Evolutionary conservation across 768 basidiomycete genomes (phyloP).

Genomic region (Mycena galopus): DNA sequence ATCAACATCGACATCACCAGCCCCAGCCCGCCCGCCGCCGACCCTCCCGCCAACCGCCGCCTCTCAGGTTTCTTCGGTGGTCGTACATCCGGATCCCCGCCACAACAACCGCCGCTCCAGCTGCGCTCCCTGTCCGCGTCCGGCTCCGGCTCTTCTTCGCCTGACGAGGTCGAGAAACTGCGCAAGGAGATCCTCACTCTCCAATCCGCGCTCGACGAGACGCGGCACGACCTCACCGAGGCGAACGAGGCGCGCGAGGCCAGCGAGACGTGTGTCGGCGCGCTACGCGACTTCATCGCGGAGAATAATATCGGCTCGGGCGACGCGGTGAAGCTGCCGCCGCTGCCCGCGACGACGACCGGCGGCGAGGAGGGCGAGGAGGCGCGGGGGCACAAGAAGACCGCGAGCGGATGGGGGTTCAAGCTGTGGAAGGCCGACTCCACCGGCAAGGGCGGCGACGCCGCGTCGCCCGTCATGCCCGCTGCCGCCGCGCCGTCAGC

Average conservation of each 20-base stretch:
- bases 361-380: constrained; percentile 46
- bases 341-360: constrained; percentile 54
- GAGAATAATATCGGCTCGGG: constrained; percentile 74
- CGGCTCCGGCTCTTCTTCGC: constrained; percentile 32
- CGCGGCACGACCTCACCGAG: constrained; percentile 78
- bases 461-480: constrained; percentile 45
- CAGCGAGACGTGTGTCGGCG: constrained; percentile 86
- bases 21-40: constrained; percentile 46
- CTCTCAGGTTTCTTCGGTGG: constrained; percentile 69
- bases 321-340: constrained; percentile 53
- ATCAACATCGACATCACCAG: constrained; percentile 51
- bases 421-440: constrained; percentile 73
- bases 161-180: constrained; percentile 66
- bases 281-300: constrained; percentile 85
- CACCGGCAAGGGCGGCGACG: constrained; percentile 43
- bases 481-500: constrained; percentile 37
- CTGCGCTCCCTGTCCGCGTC: background rate
- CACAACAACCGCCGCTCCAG: constrained; percentile 24
- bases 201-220: constrained; percentile 72
- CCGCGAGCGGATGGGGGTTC: constrained; percentile 65
- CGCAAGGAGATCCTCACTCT: constrained; percentile 70
- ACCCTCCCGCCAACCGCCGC: constrained; percentile 47
- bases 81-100: constrained; percentile 55
- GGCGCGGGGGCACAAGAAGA: constrained; percentile 40
- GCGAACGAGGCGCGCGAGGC: constrained; percentile 89